phyloP scores from a whole-genome alignment of 2,329 filamentous ascomycete genomes.

The Neonectria faginata region DNA sequence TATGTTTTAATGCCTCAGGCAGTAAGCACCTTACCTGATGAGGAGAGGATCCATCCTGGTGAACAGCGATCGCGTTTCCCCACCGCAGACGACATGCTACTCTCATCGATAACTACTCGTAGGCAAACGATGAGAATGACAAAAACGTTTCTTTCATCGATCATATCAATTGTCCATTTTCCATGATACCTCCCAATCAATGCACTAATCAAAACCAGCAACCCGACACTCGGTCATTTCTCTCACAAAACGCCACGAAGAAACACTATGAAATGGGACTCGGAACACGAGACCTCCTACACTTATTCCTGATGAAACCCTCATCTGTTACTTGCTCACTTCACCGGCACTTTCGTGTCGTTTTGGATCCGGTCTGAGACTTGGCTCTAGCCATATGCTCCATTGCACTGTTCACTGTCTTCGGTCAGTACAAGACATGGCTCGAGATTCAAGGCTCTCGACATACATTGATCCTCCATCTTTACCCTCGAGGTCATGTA shows the following conservation, averaged over 20 bases:
- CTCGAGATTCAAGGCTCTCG: not conserved
- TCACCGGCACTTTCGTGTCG: not conserved
- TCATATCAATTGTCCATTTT: not conserved
- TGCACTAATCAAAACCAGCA: not conserved
- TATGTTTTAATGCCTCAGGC: not conserved
- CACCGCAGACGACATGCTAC: not conserved
- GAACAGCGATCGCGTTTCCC: too few species aligned
- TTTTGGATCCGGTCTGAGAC: not conserved
- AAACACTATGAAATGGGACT: not conserved
- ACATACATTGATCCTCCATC: constrained; percentile 43
- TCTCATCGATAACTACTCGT: not conserved
- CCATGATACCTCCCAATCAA: not conserved
- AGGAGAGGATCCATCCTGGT: not conserved
- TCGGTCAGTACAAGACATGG: constrained; percentile 25
- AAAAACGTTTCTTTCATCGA: not conserved
- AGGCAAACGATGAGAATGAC: not conserved
- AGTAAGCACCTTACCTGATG: not conserved
- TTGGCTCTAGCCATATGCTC: constrained; percentile 33
- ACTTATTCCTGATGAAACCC: not conserved
- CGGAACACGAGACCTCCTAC: not conserved
- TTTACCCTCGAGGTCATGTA: constrained; percentile 39
- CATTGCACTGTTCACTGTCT: constrained; percentile 36
- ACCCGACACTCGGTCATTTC: too few species aligned
- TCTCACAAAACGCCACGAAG: not conserved
- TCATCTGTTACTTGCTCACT: not conserved